Evolutionary conservation across 2,329 filamentous ascomycete species (phyloP), one percentile per base, ranked within the genome.

Genomic region (Chrysosporium queenslandicum): DNA sequence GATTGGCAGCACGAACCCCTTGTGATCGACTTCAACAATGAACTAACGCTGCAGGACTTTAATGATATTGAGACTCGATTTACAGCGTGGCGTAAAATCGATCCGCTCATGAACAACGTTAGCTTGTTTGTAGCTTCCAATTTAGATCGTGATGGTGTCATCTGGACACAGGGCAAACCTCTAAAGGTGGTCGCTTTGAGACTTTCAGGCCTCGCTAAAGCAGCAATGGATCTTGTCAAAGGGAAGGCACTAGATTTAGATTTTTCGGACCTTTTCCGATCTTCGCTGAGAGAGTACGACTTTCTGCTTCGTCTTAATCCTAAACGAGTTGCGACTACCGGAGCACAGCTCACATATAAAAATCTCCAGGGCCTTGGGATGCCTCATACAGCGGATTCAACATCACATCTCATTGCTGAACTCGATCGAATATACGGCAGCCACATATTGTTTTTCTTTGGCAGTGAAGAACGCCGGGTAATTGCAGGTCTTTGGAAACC

Each of bases 1-100:
- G 88, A 97, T 66, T 98, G 92, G 92, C 81, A 86, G 25, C 76
- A 82, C 6, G 83, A 89, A 50, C 86, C 92, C 1, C 74, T 97
- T 29, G 76, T 95, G 30, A 76, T 96, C 23, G 88, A 96, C 66
- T 77, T 87, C 23, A 78, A 81, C 21, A 66, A 64, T 9, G 78
- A 81, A 12, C 75, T 94, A 63, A 78, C 78, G 6, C 68, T 74
- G 6, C 72, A 78, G 9, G 80, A 85, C 27, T 75, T 84, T 9
- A 71, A 78, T 29, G 72, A 75, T 2, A 82, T 92, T 57, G 77
- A 76, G 34, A 86, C 82, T 3, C 81, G 85, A 18, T 83, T 97
- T 53, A 81, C 87, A 56, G 83, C 85, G 12, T 94, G 88, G 87
- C 79, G 92, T 53, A 87, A 85, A 58, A 82, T 92, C 50, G 92